Evolutionary conservation across 2,329 filamentous ascomycete genomes (phyloP), one percentile per base, ranked within the genome.

Genomic region (Didymella glomerata): DNA sequence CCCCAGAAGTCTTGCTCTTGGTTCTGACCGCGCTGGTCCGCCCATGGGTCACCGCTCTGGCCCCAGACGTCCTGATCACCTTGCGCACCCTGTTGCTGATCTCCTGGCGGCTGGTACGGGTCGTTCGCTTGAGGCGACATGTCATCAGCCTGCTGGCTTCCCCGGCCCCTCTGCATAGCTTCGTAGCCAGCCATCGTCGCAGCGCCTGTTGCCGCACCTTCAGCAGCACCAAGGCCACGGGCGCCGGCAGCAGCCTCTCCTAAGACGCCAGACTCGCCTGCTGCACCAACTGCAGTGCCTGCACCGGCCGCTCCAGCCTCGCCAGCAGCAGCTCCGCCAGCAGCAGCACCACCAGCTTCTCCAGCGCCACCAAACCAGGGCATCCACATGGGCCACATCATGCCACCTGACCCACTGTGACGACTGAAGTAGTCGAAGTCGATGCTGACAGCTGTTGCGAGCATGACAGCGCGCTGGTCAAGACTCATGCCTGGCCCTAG

Each of bases 351-450:
- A n/a, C 74, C 78, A 10, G 68, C 68, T 56, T 71, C 68, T 2
- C 67, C 62, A 11, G 67, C 64, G 6, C 66, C 66, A 18, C 76
- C 76, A 16, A 71, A 67, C 48, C 87, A 68, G n/a, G 86, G 86
- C 70, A 88, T 67, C 20, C 85, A 86, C 74, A 87, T 80, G 38
- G 73, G 73, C 65, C 68, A 71, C 60, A 77, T 68, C 42, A 81
- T 71, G 16, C 81, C 75, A 10, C 80, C 80, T 2, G 77, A 71
- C 18, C 78, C 73, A 52, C 84, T 86, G 62, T 88, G 85, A 2
- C 86, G 80, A 57, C 85, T 88, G 76, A 89, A 89, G 73, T 89
- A 89, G 69, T 89, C 87, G 60, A 88, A 89, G 67, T 89, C 87
- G 46, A 89, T 82, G 55, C 81, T 86, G 13, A 89, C 86, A 7